Evolutionary conservation across 805 yeast species (phyloP).

Genomic region (Yarrowia divulgata): DNA sequence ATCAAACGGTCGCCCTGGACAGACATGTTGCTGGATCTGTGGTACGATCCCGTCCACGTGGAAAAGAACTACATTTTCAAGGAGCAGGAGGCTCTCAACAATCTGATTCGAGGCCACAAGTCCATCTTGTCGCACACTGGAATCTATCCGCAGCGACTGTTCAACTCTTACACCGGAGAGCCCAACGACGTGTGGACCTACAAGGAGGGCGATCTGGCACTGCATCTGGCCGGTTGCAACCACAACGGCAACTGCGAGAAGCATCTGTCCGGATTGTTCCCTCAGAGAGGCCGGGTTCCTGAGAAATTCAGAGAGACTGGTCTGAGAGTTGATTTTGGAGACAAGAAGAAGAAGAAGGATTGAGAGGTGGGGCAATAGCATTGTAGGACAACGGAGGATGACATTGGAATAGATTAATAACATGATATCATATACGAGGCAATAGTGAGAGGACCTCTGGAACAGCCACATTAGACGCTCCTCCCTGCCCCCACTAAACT

Average conservation of each 20-base stretch:
- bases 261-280: neutral
- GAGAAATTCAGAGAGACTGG: conserved; percentile 31
- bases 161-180: conserved; percentile 47
- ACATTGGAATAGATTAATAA: no score
- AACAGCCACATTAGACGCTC: no score
- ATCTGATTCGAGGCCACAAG: conserved; percentile 42
- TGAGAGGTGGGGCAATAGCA: no score
- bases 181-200: conserved; percentile 40
- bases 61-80: conserved; percentile 42
- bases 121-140: conserved; percentile 45
- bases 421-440: no score
- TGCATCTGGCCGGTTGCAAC: conserved; percentile 48
- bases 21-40: conserved; percentile 46
- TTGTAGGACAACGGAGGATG: no score
- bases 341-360: neutral
- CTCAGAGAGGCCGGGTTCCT: conserved; percentile 15
- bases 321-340: conserved; percentile 1
- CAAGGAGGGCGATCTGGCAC: conserved; percentile 46
- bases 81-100: conserved; percentile 47
- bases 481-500: no score
- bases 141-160: conserved; percentile 47
- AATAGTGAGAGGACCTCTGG: no score
- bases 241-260: conserved; percentile 16
- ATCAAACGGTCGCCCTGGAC: conserved; percentile 45
- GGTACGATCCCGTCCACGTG: conserved; percentile 46